phyloP scores from a whole-genome alignment of 805 yeast genomes.

The Yamadazyma ubonensis region DNA sequence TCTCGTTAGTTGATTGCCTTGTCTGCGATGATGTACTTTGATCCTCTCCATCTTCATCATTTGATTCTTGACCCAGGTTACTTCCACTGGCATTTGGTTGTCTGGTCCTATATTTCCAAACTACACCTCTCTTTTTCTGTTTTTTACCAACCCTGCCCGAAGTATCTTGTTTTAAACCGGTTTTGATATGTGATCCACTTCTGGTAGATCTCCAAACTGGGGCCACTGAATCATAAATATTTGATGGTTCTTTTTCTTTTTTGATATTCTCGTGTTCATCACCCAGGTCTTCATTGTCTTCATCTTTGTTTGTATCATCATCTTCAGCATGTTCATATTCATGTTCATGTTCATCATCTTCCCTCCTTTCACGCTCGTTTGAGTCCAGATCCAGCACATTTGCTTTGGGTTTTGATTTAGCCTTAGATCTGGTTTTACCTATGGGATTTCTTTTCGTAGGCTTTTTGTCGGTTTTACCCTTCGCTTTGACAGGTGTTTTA shows the following conservation, averaged over 20 bases:
- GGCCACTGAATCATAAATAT: not conserved
- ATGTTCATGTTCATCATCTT: not conserved
- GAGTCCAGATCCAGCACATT: no score
- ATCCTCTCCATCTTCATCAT: no score
- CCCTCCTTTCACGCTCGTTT: constrained; percentile 6
- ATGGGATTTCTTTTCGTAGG: constrained; percentile 1
- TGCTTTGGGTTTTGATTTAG: no score
- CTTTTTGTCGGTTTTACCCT: constrained; percentile 10
- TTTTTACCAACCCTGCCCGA: no score
- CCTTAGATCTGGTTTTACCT: no score
- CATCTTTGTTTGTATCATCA: constrained; percentile 6
- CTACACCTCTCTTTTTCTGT: no score
- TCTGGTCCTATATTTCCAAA: no score
- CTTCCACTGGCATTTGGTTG: no score
- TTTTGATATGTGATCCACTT: no score
- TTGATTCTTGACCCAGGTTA: no score
- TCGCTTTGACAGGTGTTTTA: not conserved
- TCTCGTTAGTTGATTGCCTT: not conserved
- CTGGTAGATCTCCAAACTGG: not conserved
- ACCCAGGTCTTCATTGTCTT: not conserved
- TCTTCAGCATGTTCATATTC: constrained; percentile 2
- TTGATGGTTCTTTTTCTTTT: not conserved
- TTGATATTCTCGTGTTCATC: not conserved
- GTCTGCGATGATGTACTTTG: no score
- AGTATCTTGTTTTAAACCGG: no score